phyloP scores from a whole-genome alignment of 257 asterid genomes.

The Apocynum venetum region DNA sequence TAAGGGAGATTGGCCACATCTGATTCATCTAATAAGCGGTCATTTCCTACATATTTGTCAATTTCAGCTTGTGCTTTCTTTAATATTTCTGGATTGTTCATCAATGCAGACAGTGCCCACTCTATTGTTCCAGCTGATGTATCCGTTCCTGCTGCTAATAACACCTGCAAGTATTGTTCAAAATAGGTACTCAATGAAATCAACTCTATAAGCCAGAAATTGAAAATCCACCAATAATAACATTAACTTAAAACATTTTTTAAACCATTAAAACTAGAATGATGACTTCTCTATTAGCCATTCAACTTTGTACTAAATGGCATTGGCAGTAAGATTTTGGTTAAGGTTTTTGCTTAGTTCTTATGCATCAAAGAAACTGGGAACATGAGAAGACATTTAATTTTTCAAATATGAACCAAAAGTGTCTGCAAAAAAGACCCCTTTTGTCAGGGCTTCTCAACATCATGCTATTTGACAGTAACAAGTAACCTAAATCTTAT shows the following conservation, averaged over 20 bases:
- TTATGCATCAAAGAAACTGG: too few relatives aligned
- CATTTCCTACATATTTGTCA: constrained; percentile 31
- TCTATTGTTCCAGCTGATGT: constrained; percentile 63
- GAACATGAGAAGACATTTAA: too few relatives aligned
- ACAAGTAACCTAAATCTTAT: too few relatives aligned
- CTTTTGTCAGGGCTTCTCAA: too few relatives aligned
- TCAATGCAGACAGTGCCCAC: constrained; percentile 51
- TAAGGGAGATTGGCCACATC: constrained; percentile 47
- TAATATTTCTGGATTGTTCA: constrained; percentile 47
- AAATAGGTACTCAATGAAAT: not conserved
- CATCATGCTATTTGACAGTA: too few relatives aligned
- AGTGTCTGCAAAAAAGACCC: too few relatives aligned
- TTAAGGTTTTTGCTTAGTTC: not conserved
- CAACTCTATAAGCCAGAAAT: not conserved
- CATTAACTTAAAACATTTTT: too few relatives aligned
- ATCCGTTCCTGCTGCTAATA: constrained; percentile 59
- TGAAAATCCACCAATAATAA: not conserved
- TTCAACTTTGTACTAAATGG: not conserved
- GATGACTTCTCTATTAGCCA: not conserved
- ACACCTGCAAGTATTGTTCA: constrained; percentile 24
- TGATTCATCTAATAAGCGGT: constrained; percentile 39
- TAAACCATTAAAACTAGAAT: too few relatives aligned
- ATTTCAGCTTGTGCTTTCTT: constrained; percentile 53
- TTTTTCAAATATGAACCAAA: not conserved
- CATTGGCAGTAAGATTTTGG: not conserved